These are phyloP conservation scores for Conoideocrella luteorostrata DNA, from an alignment of 2,329 filamentous ascomycete genomes.

Conservation along the genomic window DNA sequence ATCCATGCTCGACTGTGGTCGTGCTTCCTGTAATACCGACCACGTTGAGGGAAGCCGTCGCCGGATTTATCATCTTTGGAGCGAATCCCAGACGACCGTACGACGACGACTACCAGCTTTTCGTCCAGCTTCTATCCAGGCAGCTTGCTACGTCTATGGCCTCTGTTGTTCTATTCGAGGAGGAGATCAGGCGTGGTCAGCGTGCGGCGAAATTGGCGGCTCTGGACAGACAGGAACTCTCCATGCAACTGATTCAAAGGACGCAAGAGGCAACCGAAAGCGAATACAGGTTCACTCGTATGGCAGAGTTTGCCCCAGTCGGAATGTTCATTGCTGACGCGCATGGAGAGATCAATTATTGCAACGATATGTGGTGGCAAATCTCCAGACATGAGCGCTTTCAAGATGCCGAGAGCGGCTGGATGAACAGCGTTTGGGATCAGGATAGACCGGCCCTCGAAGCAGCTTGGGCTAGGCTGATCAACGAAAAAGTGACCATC, in stretches of 20 bases:
- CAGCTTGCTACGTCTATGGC: constrained; percentile 75
- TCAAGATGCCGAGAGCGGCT: constrained; percentile 52
- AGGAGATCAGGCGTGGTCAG: constrained; percentile 71
- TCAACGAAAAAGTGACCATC: constrained; percentile 55
- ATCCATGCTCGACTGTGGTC: constrained; percentile 63
- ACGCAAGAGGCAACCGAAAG: constrained; percentile 58
- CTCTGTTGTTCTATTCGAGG: constrained; percentile 75
- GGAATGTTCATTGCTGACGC: constrained; percentile 80
- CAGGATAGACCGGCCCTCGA: constrained; percentile 57
- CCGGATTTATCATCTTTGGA: constrained; percentile 74
- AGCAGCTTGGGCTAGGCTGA: constrained; percentile 55
- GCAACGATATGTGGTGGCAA: constrained; percentile 72
- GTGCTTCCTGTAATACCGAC: constrained; percentile 76
- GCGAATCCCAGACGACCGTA: constrained; percentile 73
- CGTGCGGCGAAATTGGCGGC: constrained; percentile 68
- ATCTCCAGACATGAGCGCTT: constrained; percentile 62
- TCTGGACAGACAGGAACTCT: constrained; percentile 69
- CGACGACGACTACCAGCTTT: constrained; percentile 73
- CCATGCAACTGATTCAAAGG: constrained; percentile 62
- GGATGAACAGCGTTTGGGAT: constrained; percentile 66
- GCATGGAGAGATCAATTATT: constrained; percentile 65
- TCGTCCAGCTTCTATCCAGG: constrained; percentile 66
- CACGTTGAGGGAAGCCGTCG: constrained; percentile 59
- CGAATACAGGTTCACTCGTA: constrained; percentile 74
- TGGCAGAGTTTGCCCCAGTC: constrained; percentile 79